Base-by-base conservation (phyloP, 2,329 filamentous ascomycete species). In the Cercospora citrullina region DNA sequence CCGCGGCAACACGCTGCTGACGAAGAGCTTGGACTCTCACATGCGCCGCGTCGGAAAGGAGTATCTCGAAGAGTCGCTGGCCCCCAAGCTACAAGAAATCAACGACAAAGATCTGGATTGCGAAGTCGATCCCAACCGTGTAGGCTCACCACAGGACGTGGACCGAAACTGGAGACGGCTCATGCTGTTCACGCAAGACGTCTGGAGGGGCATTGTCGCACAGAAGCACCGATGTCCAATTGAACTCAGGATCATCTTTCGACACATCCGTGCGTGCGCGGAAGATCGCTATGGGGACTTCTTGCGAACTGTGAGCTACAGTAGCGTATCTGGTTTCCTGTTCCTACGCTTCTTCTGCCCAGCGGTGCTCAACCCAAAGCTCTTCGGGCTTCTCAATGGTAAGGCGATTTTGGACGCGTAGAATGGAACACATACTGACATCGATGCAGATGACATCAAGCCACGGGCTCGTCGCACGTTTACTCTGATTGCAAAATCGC, bases 281-380 rank as follows among this genome's bases (percentile, higher is more conserved):
- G 94, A 97, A 74, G 94, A 97, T 78, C 90, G 94, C 18, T 98
- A 97, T 77, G 94, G 94, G 30, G 93, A 96, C 78, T 97, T 96
- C 75, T 83, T 97, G 51, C 89, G 93, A 30, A 94, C 91, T 1
- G 93, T 97, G 42, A 89, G 90, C 57, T 98, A 97, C 77, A 97
- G 94, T 63, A 96, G 93, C 77, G 93, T 98, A 1, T 97, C 93
- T 55, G 94, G 94, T 0, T 98, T 98, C 76, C 81, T 98, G 12
- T 98, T 98, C 78, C 84, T 98, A 69, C 90, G 94, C 5, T 97
- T 97, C 83, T 95, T 98, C 76, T 97, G 94, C 76, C 94, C 94
- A 3, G 94, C 94, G n/a, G 93, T 98, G 67, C 84, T 98, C 6
- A 97, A 97, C 70, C 94, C 94, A 0, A 97, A 97, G 80, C 85